Evolutionary conservation across 148 eudicot genomes (phyloP), one percentile per base, ranked within the genome.

Genomic region (Limonium bicolor): DNA sequence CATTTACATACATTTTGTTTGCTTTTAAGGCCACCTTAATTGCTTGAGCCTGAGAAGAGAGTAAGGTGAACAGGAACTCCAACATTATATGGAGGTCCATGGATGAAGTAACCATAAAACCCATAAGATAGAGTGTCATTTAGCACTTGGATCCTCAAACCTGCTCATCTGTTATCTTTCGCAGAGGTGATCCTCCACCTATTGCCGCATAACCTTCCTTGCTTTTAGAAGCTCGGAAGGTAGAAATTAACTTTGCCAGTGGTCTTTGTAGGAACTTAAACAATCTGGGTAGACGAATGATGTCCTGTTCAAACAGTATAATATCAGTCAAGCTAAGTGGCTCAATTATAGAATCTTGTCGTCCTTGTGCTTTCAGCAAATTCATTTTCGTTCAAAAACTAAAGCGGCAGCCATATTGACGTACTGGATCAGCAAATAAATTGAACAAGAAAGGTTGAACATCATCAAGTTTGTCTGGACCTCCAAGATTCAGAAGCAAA

Each of bases 341-440:
- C n/a, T n/a, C n/a, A n/a, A n/a, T n/a, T n/a, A n/a, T n/a, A n/a
- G n/a, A n/a, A n/a, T n/a, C n/a, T n/a, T n/a, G n/a, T n/a, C n/a
- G n/a, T n/a, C n/a, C n/a, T n/a, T n/a, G n/a, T n/a, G n/a, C n/a
- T n/a, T n/a, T n/a, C n/a, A n/a, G n/a, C n/a, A n/a, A n/a, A n/a
- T n/a, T n/a, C n/a, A n/a, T n/a, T n/a, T n/a, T n/a, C n/a, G n/a
- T n/a, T n/a, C n/a, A n/a, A n/a, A n/a, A n/a, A n/a, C n/a, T n/a
- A n/a, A n/a, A n/a, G n/a, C n/a, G 24, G 19, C 48, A 42, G 12
- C 20, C 2, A 27, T n/a, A 45, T 32, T 12, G 46, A 55, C 77
- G 49, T 81, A 86, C 96, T 18, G 96, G 96, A 50, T 86, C 96
- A 32, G 96, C 96, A 82, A 86, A 86, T 40, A 86, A 68, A 62